Evolutionary conservation across 1,284 basidiomycete species (phyloP).

Genomic region (Ustanciosporium gigantosporum): DNA sequence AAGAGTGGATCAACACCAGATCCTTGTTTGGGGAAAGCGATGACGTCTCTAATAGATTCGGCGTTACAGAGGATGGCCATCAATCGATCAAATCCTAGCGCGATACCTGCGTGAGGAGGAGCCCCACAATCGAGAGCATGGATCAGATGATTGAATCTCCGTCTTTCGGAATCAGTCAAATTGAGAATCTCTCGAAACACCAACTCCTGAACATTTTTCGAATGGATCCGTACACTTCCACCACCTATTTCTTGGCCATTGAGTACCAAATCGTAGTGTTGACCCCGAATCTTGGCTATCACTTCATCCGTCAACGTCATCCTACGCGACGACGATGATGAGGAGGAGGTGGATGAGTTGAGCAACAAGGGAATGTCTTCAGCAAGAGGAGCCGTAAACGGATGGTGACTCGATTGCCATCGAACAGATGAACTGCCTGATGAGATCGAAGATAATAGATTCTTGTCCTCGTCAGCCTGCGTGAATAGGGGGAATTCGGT

Average conservation of each 20-base stretch:
- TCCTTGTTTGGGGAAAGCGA: conserved; percentile 90
- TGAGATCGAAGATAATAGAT: conserved; percentile 68
- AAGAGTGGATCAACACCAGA: conserved; percentile 84
- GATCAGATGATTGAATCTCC: conserved; percentile 79
- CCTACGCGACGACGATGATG: neutral
- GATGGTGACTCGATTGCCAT: conserved; percentile 90
- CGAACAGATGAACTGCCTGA: conserved; percentile 59
- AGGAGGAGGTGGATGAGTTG: conserved; percentile 39
- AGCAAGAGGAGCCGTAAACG: conserved; percentile 93
- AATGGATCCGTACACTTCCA: conserved; percentile 89
- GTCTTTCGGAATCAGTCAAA: conserved; percentile 72
- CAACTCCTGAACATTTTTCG: conserved; percentile 79
- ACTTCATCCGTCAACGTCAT: neutral
- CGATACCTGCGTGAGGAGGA: conserved; percentile 93
- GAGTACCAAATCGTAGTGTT: conserved; percentile 96
- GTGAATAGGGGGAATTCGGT: conserved; percentile 96
- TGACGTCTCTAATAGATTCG: conserved; percentile 86
- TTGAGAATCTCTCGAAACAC: conserved; percentile 78
- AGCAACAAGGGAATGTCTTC: conserved; percentile 78
- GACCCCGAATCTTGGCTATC: conserved; percentile 69
- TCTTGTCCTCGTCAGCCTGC: conserved; percentile 82
- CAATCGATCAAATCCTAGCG: conserved; percentile 80
- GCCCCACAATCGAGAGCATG: conserved; percentile 84
- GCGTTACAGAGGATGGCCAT: conserved; percentile 85
- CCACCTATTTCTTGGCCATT: conserved; percentile 93